phyloP scores from a whole-genome alignment of 306 rosid species.

The Sophora flavescens region DNA sequence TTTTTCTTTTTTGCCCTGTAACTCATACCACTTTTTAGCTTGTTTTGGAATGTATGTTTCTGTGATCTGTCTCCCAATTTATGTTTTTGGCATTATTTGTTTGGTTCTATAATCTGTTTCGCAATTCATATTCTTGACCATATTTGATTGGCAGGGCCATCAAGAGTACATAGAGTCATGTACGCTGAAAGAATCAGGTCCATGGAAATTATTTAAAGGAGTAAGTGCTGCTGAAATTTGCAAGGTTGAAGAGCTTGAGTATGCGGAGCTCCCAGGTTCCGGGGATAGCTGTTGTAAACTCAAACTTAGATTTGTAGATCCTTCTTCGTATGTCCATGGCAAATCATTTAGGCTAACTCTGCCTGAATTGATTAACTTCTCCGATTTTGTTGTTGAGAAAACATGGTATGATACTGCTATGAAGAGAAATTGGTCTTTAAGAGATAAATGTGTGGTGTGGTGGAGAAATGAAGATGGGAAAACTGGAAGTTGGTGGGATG shows the following conservation, averaged over 20 bases:
- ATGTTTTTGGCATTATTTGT: slow-evolving; percentile 22
- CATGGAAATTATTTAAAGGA: slow-evolving; percentile 58
- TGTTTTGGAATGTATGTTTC: slow-evolving; percentile 42
- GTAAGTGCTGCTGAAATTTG: slow-evolving; percentile 71
- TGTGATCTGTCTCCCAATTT: slow-evolving; percentile 36
- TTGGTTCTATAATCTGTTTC: slow-evolving; percentile 34
- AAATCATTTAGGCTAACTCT: slow-evolving; percentile 64
- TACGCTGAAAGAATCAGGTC: slow-evolving; percentile 47
- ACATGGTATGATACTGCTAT: slow-evolving; percentile 74
- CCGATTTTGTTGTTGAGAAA: slow-evolving; percentile 89
- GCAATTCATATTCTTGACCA: slow-evolving; percentile 24
- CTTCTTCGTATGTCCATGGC: slow-evolving; percentile 57
- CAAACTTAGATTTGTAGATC: slow-evolving; percentile 64
- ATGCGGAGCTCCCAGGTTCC: slow-evolving; percentile 71
- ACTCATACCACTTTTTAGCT: slow-evolving; percentile 21
- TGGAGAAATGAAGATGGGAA: slow-evolving; percentile 70
- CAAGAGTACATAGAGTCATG: slow-evolving; percentile 61
- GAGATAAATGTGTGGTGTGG: slow-evolving; percentile 86
- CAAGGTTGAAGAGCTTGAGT: slow-evolving; percentile 74
- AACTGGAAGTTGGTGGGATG: slow-evolving; percentile 81
- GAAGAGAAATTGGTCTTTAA: slow-evolving; percentile 70
- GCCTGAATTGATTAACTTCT: slow-evolving; percentile 72
- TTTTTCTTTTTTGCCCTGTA: background rate
- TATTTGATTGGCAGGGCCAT: slow-evolving; percentile 73
- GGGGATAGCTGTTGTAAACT: slow-evolving; percentile 91